Evolutionary conservation across 148 eudicot species (phyloP).

Genomic region (Nepenthes gracilis): DNA sequence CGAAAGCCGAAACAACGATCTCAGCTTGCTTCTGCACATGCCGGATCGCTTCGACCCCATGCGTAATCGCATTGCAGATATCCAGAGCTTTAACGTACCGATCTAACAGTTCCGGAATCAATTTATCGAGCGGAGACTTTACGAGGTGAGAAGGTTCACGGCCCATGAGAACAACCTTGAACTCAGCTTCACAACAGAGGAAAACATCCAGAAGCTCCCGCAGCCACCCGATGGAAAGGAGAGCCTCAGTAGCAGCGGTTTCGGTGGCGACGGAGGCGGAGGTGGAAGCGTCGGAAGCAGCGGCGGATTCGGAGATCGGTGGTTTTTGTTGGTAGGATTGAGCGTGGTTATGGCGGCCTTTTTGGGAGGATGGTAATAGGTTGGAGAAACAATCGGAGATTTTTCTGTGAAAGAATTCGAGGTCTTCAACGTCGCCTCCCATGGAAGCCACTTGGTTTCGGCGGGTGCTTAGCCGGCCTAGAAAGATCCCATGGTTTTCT

Average conservation of each 20-base stretch:
- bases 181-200: slow-evolving; percentile 77
- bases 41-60: slow-evolving; percentile 51
- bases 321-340: slow-evolving; percentile 1
- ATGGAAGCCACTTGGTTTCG: slow-evolving; percentile 63
- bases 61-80: slow-evolving; percentile 65
- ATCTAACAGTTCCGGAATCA: slow-evolving; percentile 60
- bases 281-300: not conserved
- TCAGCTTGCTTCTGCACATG: slow-evolving; percentile 53
- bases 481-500: slow-evolving; percentile 58
- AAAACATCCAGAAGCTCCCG: slow-evolving; percentile 65
- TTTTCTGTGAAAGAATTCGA: slow-evolving; percentile 54
- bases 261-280: slow-evolving; percentile 2
- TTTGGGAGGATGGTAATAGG: slow-evolving; percentile 16
- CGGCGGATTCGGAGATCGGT: not conserved
- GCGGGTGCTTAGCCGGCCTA: slow-evolving; percentile 74
- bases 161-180: slow-evolving; percentile 64
- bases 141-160: slow-evolving; percentile 49
- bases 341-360: not conserved
- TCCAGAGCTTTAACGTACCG: slow-evolving; percentile 70
- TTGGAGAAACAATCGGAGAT: slow-evolving; percentile 55
- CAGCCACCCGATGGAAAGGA: slow-evolving; percentile 68
- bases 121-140: slow-evolving; percentile 61
- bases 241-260: not conserved
- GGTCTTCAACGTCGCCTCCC: slow-evolving; percentile 54
- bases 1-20: slow-evolving; percentile 54